Base-by-base conservation (phyloP, 2,329 filamentous ascomycete species). In the Graphilbum fragrans region DNA sequence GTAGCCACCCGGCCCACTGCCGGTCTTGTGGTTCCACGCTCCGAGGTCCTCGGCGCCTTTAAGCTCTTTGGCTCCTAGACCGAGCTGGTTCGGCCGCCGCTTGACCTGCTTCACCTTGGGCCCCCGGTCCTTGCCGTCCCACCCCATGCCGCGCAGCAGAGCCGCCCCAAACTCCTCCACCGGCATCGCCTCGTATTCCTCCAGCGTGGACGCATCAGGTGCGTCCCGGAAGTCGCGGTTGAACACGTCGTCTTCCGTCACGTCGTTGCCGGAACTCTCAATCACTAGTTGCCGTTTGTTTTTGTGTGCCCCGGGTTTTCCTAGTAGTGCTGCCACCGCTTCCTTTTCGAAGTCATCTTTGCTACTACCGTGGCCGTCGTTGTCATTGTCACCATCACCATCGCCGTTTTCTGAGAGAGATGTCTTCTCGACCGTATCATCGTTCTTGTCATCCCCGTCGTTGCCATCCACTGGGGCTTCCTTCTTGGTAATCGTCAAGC, bases 131-230 rank as follows among this genome's bases (percentile, higher is more conserved):
- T 77, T 73, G 59, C 63, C 81, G 66, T 95, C 87, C 88, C 90
- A 95, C 9, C 92, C 92, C 84, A 96, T 95, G 10, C 88, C 87
- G 25, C 88, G 78, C 29, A 98, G 70, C 48, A 96, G 69, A 1
- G 88, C 87, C 17, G 87, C 83, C 8, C 92, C 92, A 50, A 96
- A 98, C 52, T 95, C 87, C 51, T 95, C 90, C 16, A 96, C 86
- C 0, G 92, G 90, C 47, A 94, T 82, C 12, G 82, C 79, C 44
- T 83, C 81, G 62, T 96, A 96, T 53, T 92, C 86, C 27, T 85
- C 83, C 17, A 94, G 65, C 0, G 79, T 84, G 4, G 86, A 80
- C 23, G 76, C 70, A 19, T 86, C 82, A 1, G 86, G 87, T 1
- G 86, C 81, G 21, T 73, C 65, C 12, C 73, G 68, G 23, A 88